Evolutionary conservation across 768 basidiomycete species (phyloP).

Genomic region (Phlegmacium glaucopus): DNA sequence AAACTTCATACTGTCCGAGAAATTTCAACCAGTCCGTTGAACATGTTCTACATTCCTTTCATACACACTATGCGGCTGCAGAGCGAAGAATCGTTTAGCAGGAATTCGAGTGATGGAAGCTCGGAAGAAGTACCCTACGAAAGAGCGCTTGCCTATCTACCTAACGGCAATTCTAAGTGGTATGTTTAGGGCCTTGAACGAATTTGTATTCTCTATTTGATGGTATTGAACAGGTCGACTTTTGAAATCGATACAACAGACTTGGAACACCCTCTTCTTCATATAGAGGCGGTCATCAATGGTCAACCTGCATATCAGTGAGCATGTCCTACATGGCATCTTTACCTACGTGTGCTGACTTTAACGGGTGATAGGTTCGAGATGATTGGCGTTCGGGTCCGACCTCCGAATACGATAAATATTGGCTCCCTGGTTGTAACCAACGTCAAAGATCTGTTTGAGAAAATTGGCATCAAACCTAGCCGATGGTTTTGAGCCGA

Average conservation of each 20-base stretch:
- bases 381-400: conserved; percentile 45
- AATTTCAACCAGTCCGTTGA: conserved; percentile 68
- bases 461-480: conserved; percentile 51
- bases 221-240: conserved; percentile 44
- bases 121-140: conserved; percentile 47
- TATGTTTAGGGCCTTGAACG: conserved; percentile 19
- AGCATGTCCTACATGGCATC: conserved; percentile 11
- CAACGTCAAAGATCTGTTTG: conserved; percentile 51
- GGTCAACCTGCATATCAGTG: conserved; percentile 53
- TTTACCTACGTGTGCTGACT: background rate
- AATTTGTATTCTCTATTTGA: background rate
- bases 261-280: conserved; percentile 44
- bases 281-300: conserved; percentile 58
- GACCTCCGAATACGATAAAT: conserved; percentile 32
- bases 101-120: conserved; percentile 21
- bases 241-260: conserved; percentile 69
- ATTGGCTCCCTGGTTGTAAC: conserved; percentile 44
- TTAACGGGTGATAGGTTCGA: conserved; percentile 33
- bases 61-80: conserved; percentile 45
- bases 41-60: conserved; percentile 66
- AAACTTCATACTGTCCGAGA: conserved; percentile 47
- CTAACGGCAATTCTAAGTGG: conserved; percentile 69
- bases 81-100: conserved; percentile 41
- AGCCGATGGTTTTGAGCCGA: conserved; percentile 49
- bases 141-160: conserved; percentile 54